These are phyloP conservation scores for Luvunga scandens DNA, from an alignment of 345 rosid species.

Conservation along the genomic window DNA sequence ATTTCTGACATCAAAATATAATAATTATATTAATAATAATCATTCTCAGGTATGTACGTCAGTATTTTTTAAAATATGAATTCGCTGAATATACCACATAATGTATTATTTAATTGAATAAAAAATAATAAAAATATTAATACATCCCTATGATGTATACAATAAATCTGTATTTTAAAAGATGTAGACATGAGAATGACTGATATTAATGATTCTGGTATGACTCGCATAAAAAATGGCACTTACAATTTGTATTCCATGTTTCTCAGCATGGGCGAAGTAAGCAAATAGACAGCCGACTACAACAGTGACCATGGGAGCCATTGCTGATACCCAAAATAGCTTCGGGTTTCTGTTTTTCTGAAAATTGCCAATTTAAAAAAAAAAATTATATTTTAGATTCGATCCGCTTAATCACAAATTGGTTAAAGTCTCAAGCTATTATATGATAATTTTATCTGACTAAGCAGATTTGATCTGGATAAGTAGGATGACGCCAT, in stretches of 20 bases:
- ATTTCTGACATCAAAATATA: background rate
- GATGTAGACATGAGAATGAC: too few relatives aligned
- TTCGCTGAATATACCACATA: too few relatives aligned
- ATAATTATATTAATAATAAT: background rate
- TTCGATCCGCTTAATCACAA: background rate
- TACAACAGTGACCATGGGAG: conserved; percentile 71
- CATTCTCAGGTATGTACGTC: too few relatives aligned
- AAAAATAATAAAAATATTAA: too few relatives aligned
- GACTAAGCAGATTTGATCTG: too few relatives aligned
- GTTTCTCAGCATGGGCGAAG: conserved; percentile 47
- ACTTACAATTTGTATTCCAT: conserved; percentile 73
- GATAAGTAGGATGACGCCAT: too few relatives aligned
- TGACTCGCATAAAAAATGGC: background rate
- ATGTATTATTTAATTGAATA: too few relatives aligned
- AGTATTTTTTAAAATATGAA: too few relatives aligned
- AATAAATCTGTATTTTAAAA: too few relatives aligned
- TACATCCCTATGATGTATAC: too few relatives aligned
- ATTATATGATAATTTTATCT: too few relatives aligned
- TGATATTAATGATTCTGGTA: too few relatives aligned
- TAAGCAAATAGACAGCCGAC: conserved; percentile 69
- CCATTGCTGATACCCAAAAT: conserved; percentile 86
- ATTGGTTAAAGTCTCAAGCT: background rate
- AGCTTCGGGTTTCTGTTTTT: conserved; percentile 62
- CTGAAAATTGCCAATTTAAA: conserved; percentile 32
- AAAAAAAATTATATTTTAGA: background rate